Evolutionary conservation across 805 yeast genomes (phyloP), one percentile per base, ranked within the genome.

Genomic region (Lachancea quebecensis): DNA sequence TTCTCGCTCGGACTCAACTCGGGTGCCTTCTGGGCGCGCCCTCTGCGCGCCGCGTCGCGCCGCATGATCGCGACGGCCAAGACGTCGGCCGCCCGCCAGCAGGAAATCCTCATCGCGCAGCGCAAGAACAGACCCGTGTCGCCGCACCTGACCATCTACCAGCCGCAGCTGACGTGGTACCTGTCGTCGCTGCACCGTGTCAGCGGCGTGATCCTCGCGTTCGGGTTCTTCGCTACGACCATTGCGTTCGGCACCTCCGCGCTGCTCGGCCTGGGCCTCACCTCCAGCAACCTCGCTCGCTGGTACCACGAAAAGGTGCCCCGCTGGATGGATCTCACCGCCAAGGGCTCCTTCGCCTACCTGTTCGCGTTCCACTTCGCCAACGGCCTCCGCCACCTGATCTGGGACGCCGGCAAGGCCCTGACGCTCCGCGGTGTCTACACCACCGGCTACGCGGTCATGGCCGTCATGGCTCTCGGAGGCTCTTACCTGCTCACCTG

Each of bases 331-430:
- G 85, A 89, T 68, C 55, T 77, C 47, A 70, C 73, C 18, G 69
- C 79, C 47, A 93, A 93, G 73, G 80, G 82, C 41, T 60, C 78
- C 35, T 78, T 82, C 60, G 79, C 93, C 8, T 78, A 78, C 72
- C 90, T 96, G 54, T 88, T 93, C 67, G 84, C 85, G 28, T 89
- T 78, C 83, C 99, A 93, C 69, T 59, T 77, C 39, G 78, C 74
- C 64, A 88, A 90, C 65, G 97, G 98, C 58, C 49, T 91, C 52
- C 87, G 99, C 77, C 99, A 93, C 67, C 71, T 91, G 67, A 62
- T 86, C 45, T 93, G 99, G 99, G 99, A 93, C 66, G 65, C 80
- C 44, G 95, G 95, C 65, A 73, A 71, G 55, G 85, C 83, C 67
- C 75, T 91, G 63, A 77, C 89, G 50, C 60, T 86, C 56, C 79